Conservation (phyloP, 2,329 filamentous ascomycete species). For the Penicillium sp. region DNA sequence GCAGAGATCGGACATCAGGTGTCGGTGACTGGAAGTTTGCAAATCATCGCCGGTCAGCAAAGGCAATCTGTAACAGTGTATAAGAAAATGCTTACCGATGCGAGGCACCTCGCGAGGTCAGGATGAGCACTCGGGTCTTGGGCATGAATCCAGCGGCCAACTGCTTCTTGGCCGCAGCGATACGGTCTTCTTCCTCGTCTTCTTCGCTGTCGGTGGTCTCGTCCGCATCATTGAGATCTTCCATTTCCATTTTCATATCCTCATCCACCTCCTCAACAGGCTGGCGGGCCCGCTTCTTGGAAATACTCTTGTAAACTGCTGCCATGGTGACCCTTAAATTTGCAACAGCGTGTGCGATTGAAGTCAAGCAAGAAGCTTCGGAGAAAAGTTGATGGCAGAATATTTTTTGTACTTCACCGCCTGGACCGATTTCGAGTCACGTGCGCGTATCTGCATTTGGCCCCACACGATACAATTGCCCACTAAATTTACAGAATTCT, state of each 20-base stretch:
- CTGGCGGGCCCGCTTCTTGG: slow-evolving; percentile 53
- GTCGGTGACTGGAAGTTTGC: slow-evolving; percentile 67
- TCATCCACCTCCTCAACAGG: slow-evolving; percentile 52
- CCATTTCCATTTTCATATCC: slow-evolving; percentile 38
- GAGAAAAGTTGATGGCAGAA: slow-evolving; percentile 39
- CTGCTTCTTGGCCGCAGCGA: slow-evolving; percentile 32
- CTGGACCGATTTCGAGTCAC: slow-evolving; percentile 17
- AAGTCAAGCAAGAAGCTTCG: slow-evolving; percentile 14
- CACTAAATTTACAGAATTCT: no score
- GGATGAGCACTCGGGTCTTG: slow-evolving; percentile 70
- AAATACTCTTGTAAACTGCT: slow-evolving; percentile 71
- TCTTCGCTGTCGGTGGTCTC: slow-evolving; percentile 42
- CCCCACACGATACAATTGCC: not conserved
- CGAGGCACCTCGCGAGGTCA: slow-evolving; percentile 90
- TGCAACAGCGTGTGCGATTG: slow-evolving; percentile 10
- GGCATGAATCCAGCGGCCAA: slow-evolving; percentile 40
- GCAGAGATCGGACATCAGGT: slow-evolving; percentile 85
- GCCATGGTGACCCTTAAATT: slow-evolving; percentile 54
- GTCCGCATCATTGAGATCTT: slow-evolving; percentile 36
- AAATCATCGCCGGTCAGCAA: slow-evolving; percentile 15
- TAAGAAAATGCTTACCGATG: slow-evolving; percentile 60
- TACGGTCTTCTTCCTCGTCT: slow-evolving; percentile 29
- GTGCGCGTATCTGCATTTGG: slow-evolving; percentile 12
- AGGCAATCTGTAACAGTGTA: slow-evolving; percentile 1
- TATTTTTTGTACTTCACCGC: slow-evolving; percentile 37